phyloP scores from a whole-genome alignment of 1,139 yeast genomes.

The Magnusiomyces sp. region DNA sequence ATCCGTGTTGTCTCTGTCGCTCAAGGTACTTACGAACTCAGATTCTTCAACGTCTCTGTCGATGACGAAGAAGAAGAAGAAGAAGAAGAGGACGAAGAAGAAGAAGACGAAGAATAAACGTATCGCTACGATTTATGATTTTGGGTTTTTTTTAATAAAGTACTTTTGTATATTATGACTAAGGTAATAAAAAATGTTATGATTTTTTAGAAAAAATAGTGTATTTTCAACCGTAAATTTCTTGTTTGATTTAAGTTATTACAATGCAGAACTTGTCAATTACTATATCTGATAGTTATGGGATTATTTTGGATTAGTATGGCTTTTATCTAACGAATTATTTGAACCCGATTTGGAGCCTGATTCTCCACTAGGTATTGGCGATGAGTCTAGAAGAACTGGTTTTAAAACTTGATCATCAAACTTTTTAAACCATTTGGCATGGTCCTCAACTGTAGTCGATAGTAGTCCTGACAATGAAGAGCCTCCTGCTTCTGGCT shows the following conservation, averaged over 20 bases:
- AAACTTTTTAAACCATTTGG: constrained; percentile 86
- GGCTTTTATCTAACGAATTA: too few relatives aligned
- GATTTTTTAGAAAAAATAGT: too few relatives aligned
- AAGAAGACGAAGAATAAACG: constrained; percentile 1
- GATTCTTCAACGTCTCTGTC: constrained; percentile 98
- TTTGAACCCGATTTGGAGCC: too few relatives aligned
- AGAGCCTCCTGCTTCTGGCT: constrained; percentile 10
- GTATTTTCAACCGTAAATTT: too few relatives aligned
- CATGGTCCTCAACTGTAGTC: constrained; percentile 58
- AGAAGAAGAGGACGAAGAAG: constrained; percentile 13
- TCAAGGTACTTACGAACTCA: constrained; percentile 95
- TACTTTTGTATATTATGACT: too few relatives aligned
- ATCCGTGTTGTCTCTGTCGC: constrained; percentile 96
- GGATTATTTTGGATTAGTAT: too few relatives aligned
- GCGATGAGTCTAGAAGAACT: constrained; percentile 58
- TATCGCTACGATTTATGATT: too few relatives aligned
- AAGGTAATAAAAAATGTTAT: too few relatives aligned
- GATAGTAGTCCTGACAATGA: constrained; percentile 36
- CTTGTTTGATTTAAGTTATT: too few relatives aligned
- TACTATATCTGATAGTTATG: too few relatives aligned
- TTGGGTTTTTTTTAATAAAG: too few relatives aligned
- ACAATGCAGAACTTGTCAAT: too few relatives aligned
- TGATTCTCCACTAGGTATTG: constrained; percentile 9
- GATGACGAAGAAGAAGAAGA: constrained; percentile 91
- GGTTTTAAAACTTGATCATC: constrained; percentile 97